Conservation (phyloP, 192 early-diverging fungal genomes). For the Umbelopsis sp. region DNA sequence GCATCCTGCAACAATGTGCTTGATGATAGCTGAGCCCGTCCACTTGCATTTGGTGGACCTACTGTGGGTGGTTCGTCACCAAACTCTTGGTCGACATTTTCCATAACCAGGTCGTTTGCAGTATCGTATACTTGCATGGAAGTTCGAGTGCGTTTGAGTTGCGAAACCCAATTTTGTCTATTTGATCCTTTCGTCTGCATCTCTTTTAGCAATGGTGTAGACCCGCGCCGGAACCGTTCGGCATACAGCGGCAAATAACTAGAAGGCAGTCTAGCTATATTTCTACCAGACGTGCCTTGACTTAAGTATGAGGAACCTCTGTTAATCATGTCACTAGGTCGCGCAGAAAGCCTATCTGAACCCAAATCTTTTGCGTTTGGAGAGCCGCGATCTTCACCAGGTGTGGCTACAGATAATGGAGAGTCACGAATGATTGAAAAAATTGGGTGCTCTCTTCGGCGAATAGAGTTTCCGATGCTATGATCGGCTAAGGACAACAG, state of each 20-base stretch:
- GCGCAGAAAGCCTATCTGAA: neutral
- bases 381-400: neutral
- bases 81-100: slow-evolving; percentile 62
- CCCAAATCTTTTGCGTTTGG: neutral
- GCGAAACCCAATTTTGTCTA: neutral
- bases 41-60: neutral
- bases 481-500: neutral
- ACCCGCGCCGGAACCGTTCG: neutral
- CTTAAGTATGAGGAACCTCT: neutral
- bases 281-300: neutral
- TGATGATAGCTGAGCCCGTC: neutral
- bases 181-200: neutral
- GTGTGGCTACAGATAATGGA: neutral
- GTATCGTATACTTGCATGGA: slow-evolving; percentile 56
- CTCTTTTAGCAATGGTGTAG: neutral
- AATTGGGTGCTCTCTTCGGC: slow-evolving; percentile 5
- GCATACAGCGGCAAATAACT: slow-evolving; percentile 1
- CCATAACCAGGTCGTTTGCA: slow-evolving; percentile 55
- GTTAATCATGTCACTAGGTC: neutral
- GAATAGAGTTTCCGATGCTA: neutral
- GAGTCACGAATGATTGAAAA: neutral
- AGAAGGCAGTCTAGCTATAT: neutral
- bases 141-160: slow-evolving; percentile 21
- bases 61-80: neutral
- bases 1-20: neutral